Evolutionary conservation across 2,329 filamentous ascomycete species (phyloP), one percentile per base, ranked within the genome.

Genomic region (Aspergillaceae sp.): DNA sequence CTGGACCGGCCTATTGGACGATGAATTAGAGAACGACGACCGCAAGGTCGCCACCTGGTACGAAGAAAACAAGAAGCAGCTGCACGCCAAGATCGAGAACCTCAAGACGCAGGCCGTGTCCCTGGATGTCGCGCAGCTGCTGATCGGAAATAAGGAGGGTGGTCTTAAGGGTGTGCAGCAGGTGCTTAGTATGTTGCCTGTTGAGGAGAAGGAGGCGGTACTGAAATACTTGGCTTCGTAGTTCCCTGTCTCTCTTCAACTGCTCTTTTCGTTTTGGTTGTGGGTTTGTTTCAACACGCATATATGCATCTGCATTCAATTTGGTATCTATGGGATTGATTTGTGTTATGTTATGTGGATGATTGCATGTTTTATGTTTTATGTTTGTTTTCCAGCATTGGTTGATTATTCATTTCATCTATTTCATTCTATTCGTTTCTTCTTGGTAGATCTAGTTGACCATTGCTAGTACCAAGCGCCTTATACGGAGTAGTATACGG

Each of bases 11-110:
- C 76, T 96, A 41, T 53, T 71, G 34, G 67, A 69, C 48, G 71
- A 81, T 38, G 78, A 87, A 56, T 94, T 94, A 67, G 80, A 85
- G 46, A 78, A 76, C 48, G 82, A 87, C 52, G 92, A 98, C 66
- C 80, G 80, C 57, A 83, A 82, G 55, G 92, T 96, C 29, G 87
- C 90, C 3, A 78, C 84, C 58, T 98, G 92, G 92, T 97, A 96
- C 65, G 92, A 98, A 76, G 84, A 91, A 72, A 92, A 97, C 73
- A 78, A 87, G 63, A 87, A 91, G 75, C 72, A 74, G 36, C 82
- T 98, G 43, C 78, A 85, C 52, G 79, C 84, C 52, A 94, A 92
- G 79, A 81, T 97, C 29, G 89, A 96, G 66, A 71, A 75, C 8
- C 75, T 97, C 61, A 92, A 88, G 78, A 77, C 79, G 4, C 87